Conservation (phyloP, 192 early-diverging fungal genomes). For the Funneliformis mosseae region DNA sequence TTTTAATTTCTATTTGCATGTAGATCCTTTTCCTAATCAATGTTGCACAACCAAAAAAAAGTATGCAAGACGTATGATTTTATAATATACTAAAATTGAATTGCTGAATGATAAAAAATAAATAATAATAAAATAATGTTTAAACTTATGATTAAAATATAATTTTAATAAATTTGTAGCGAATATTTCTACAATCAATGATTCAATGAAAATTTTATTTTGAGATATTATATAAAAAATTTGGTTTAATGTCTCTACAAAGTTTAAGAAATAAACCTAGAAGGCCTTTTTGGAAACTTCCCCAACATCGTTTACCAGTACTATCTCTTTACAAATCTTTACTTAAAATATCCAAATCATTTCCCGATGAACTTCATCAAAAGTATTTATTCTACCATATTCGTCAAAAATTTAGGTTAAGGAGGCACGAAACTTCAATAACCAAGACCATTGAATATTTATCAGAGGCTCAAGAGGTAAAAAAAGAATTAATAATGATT, state of each 20-base stretch:
- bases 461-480: slow-evolving; percentile 36
- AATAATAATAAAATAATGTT: no score
- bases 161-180: no score
- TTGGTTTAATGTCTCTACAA: slow-evolving; percentile 10
- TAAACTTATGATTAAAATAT: no score
- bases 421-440: slow-evolving; percentile 41
- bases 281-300: slow-evolving; percentile 44
- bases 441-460: slow-evolving; percentile 35
- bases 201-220: no score
- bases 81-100: no score
- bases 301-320: slow-evolving; percentile 40
- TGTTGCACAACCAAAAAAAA: not conserved
- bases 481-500: not conserved
- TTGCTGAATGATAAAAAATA: no score
- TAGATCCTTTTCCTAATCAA: not conserved
- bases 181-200: no score
- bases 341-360: slow-evolving; percentile 29
- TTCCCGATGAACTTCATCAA: slow-evolving; percentile 32
- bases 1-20: no score
- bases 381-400: slow-evolving; percentile 40
- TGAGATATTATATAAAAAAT: no score
- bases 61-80: no score
- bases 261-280: not conserved
- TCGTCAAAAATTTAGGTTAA: slow-evolving; percentile 38
- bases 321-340: slow-evolving; percentile 39